Conservation (phyloP, 192 early-diverging fungal genomes). For the Piromyces finnis region DNA sequence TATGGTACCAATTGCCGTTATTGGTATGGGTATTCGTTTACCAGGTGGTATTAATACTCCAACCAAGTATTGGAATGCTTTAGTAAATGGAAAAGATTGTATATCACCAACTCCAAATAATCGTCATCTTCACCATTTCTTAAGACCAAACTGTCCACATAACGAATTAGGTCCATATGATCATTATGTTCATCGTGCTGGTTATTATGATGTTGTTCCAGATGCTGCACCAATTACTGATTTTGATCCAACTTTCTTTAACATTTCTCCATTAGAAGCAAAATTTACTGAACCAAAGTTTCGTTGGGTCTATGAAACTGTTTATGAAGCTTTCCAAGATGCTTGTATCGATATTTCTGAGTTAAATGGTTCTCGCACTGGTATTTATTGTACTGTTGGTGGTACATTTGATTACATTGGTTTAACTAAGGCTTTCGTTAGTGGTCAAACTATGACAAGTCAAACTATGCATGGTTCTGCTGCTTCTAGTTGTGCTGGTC, state of each 20-base stretch:
- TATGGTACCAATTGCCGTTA: background rate
- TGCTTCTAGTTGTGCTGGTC: slow-evolving; percentile 6
- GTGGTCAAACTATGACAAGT: background rate
- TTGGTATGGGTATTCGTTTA: background rate
- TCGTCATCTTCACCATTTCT: background rate
- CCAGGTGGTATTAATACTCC: background rate
- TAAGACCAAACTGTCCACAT: background rate
- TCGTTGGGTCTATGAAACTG: slow-evolving; percentile 1
- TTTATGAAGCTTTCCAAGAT: slow-evolving; percentile 9
- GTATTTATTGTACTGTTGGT: background rate
- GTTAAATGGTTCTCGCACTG: slow-evolving; percentile 8
- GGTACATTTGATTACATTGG: background rate
- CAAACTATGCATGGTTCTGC: background rate
- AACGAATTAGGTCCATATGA: background rate
- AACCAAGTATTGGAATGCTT: background rate
- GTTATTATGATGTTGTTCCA: background rate
- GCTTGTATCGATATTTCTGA: slow-evolving; percentile 8
- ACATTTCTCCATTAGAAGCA: slow-evolving; percentile 9
- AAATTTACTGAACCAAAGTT: slow-evolving; percentile 3
- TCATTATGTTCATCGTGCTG: background rate
- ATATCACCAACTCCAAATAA: background rate
- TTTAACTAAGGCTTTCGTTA: background rate
- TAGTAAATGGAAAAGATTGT: background rate
- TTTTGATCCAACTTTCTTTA: slow-evolving; percentile 12
- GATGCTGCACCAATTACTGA: background rate